Evolutionary conservation across 192 early-diverging fungal species (phyloP), one percentile per base, ranked within the genome.

Genomic region (Linnemannia zychae): DNA sequence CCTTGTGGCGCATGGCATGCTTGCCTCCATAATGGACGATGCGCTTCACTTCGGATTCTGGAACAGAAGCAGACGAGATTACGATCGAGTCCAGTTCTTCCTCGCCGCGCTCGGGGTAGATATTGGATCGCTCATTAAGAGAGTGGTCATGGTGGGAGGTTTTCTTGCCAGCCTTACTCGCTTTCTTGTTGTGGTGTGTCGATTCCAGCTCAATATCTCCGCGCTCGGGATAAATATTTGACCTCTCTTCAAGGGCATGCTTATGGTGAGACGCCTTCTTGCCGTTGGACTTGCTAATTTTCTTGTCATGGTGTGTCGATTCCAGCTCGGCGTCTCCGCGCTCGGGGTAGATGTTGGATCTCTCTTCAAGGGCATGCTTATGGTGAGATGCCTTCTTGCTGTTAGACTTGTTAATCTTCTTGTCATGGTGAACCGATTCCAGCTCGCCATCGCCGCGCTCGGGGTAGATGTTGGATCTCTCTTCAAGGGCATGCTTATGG

Each of bases 301-400:
- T 78, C 71, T 18, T 38, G 28, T 2, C 57, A 63, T 75, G 13
- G 34, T n/a, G 16, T 81, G 53, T 48, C 16, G 47, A 33, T 0
- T 78, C 66, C 16, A 46, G 31, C 5, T 38, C 37, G 44, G 52
- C 80, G 1, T 69, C 63, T 17, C 48, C 68, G 33, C 46, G 47
- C 24, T 72, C 76, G 34, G 70, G 63, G 34, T 80, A 69, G 5
- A 80, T 69, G 47, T 80, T 75, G 47, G 82, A 76, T 31, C 74
- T 49, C 24, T 77, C 48, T 22, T 69, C 49, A 22, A 77, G 68
- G 3, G 49, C 47, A 28, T 63, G 28, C 57, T 46, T 46, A 24
- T 79, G 22, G 34, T 49, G 17, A 2, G 46, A 47, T 34, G 48
- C 31, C 28, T 16, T 52, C 3, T 79, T n/a, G 9, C 52, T 67